Base-by-base conservation (phyloP, 768 basidiomycete species). In the Boletellus ananas region DNA sequence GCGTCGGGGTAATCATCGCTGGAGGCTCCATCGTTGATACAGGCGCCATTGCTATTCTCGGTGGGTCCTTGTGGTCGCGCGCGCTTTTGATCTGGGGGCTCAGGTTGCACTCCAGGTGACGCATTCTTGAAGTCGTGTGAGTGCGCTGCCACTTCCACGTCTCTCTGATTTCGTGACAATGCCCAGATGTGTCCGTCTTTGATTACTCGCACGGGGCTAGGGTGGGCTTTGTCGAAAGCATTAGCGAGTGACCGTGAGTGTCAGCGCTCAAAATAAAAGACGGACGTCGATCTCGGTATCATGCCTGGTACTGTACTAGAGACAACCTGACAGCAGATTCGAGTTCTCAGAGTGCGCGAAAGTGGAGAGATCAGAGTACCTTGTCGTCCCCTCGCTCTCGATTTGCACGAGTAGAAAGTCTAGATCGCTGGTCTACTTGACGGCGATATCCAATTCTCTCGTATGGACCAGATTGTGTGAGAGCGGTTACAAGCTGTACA, bases 121-220 rank as follows among this genome's bases (percentile, higher is more conserved):
- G 77, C 75, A 56, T 85, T 87, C 58, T 60, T 85, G 40, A 87
- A 86, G 68, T 83, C 79, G 10, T 87, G 85, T 81, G 52, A 61
- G 80, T 6, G 7, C 36, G 7, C 23, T 36, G 23, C 18, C 23
- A 25, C 17, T 3, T 38, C 23, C 23, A 1, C 16, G 29, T 6
- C 13, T 35, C 12, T 42, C 52, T 58, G 49, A 55, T 25, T 25
- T 25, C 23, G 23, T 6, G 37, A 18, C 9, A 41, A 35, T 13
- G 20, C 23, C 25, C 49, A 85, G 82, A 81, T 78, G 81, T 85
- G 59, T 70, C 78, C 6, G 70, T 77, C 21, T 86, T 76, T 58
- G 84, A 85, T 63, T 82, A 84, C 51, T 71, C 76, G 5, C 71
- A 78, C 29, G 73, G 69, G 0, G 76, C 63, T 5, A 70, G 81